Percentiles rank a stretch among this genome's conserved stretches.
Evolutionary conservation across 129 eudicot genomes (phyloP).

Genomic region (Solidago caesia): DNA sequence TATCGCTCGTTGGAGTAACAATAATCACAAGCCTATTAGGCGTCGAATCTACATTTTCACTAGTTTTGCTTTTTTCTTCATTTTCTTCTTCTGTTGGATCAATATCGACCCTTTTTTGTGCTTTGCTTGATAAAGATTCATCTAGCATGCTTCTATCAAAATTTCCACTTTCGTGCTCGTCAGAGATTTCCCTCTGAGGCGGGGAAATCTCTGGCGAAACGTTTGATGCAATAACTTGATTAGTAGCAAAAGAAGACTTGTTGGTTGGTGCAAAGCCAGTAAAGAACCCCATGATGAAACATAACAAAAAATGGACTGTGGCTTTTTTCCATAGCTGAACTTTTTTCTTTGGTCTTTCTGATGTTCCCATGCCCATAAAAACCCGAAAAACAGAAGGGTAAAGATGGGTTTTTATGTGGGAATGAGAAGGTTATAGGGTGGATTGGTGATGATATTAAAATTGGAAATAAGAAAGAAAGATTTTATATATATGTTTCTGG

Average conservation of each 20-base stretch:
- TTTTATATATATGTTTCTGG: slow-evolving; percentile 14
- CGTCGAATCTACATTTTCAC: slow-evolving; percentile 18
- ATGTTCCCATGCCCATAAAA: slow-evolving; percentile 48
- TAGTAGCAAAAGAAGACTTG: slow-evolving; percentile 39
- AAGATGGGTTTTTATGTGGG: not conserved
- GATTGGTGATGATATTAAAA: slow-evolving; percentile 8
- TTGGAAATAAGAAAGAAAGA: not conserved
- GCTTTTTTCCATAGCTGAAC: slow-evolving; percentile 79
- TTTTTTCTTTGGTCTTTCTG: slow-evolving; percentile 79
- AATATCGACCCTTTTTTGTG: slow-evolving; percentile 26
- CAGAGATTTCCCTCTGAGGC: slow-evolving; percentile 28
- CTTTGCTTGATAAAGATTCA: slow-evolving; percentile 34
- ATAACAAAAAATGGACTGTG: slow-evolving; percentile 69
- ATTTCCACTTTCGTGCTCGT: slow-evolving; percentile 21
- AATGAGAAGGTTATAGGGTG: not conserved
- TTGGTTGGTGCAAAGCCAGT: slow-evolving; percentile 85
- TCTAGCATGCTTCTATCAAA: slow-evolving; percentile 47
- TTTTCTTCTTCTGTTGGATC: slow-evolving; percentile 8
- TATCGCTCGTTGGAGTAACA: slow-evolving; percentile 66
- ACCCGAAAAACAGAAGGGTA: not conserved
- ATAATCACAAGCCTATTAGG: slow-evolving; percentile 64
- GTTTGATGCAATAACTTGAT: slow-evolving; percentile 23
- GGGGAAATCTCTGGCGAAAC: slow-evolving; percentile 47
- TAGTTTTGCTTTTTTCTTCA: slow-evolving; percentile 9
- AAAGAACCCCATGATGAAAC: slow-evolving; percentile 88